These are phyloP conservation scores for Sanguinoderma infundibulare DNA, from an alignment of 1,284 basidiomycete genomes.

Conservation along the genomic window DNA sequence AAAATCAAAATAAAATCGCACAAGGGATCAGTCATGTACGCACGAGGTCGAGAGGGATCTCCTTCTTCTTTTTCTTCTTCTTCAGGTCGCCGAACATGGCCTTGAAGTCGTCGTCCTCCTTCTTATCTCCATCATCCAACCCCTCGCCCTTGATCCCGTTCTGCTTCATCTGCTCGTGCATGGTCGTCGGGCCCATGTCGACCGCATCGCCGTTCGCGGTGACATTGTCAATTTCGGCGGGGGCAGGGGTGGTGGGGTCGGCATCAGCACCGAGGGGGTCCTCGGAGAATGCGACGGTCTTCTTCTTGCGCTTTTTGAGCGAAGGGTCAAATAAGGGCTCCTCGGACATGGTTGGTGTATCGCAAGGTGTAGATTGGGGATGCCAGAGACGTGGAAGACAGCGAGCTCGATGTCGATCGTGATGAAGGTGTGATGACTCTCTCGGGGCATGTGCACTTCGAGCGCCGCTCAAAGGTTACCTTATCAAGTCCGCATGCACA, in stretches of 20 bases:
- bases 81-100: constrained; percentile 88
- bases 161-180: constrained; percentile 75
- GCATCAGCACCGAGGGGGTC: constrained; percentile 84
- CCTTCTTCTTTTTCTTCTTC: constrained; percentile 95
- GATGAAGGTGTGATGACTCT: constrained; percentile 25
- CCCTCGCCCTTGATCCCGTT: constrained; percentile 41
- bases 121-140: constrained; percentile 44
- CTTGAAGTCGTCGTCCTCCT: constrained; percentile 76
- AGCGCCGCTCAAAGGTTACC: constrained; percentile 12
- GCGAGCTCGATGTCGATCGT: constrained; percentile 17
- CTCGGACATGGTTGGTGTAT: constrained; percentile 50
- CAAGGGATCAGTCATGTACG: constrained; percentile 32
- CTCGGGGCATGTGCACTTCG: background rate
- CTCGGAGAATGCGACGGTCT: constrained; percentile 81
- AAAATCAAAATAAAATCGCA: too few relatives aligned
- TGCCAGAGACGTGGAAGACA: background rate
- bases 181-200: constrained; percentile 73
- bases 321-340: constrained; percentile 84
- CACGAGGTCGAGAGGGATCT: constrained; percentile 84
- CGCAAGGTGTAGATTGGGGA: background rate
- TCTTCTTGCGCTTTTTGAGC: constrained; percentile 86
- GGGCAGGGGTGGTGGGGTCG: constrained; percentile 78
- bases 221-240: constrained; percentile 66
- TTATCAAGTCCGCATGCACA: background rate
- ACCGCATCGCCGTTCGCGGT: constrained; percentile 71